phyloP scores from a whole-genome alignment of 495 filamentous ascomycete species.

The Trichoderma erinaceum region DNA sequence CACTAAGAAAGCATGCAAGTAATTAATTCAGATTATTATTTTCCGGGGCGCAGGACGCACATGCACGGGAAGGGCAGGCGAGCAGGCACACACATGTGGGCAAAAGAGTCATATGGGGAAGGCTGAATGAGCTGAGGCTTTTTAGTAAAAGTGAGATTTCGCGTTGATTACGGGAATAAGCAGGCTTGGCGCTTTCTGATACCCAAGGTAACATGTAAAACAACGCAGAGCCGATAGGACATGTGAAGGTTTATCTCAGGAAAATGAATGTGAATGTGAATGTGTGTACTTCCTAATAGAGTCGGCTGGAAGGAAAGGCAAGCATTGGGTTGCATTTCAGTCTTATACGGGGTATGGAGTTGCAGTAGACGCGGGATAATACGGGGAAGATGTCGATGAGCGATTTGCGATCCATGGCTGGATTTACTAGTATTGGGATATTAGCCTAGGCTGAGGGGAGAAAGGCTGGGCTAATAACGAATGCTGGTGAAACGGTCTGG shows the following conservation, averaged over 20 bases:
- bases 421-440: background rate
- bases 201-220: background rate
- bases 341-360: too few relatives aligned
- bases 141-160: too few relatives aligned
- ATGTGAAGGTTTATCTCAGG: background rate
- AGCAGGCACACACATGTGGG: background rate
- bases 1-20: background rate
- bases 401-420: background rate
- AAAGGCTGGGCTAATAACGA: background rate
- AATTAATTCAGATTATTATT: background rate
- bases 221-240: background rate
- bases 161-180: too few relatives aligned
- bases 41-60: constrained; percentile 12
- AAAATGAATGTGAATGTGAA: background rate
- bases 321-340: background rate
- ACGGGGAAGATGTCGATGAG: background rate
- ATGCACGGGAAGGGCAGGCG: background rate
- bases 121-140: too few relatives aligned
- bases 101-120: background rate
- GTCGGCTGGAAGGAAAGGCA: background rate
- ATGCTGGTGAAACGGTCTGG: background rate
- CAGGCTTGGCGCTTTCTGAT: background rate
- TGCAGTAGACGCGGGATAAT: background rate
- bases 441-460: background rate
- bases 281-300: background rate